These are phyloP conservation scores for Blastobotrys muscicola DNA, from an alignment of 805 yeast genomes.

Conservation along the genomic window DNA sequence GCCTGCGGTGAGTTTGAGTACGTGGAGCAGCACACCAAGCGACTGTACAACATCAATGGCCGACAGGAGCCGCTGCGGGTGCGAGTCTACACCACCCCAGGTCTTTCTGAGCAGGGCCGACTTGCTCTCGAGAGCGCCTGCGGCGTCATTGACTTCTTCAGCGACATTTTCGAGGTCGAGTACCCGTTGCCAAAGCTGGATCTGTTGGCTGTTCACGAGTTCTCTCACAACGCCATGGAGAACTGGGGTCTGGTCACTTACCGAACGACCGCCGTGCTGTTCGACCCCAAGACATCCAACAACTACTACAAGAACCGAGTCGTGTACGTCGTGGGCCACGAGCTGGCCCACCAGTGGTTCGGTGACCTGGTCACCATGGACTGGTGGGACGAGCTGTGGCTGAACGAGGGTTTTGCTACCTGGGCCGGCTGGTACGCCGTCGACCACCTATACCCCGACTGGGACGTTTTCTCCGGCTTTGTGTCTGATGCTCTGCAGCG, in stretches of 20 bases:
- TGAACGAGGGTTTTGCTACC: slow-evolving; percentile 83
- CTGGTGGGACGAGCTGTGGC: slow-evolving; percentile 88
- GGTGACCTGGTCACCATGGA: slow-evolving; percentile 88
- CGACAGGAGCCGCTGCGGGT: slow-evolving; percentile 55
- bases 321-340: slow-evolving; percentile 81
- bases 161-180: slow-evolving; percentile 60
- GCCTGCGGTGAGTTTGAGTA: slow-evolving; percentile 72
- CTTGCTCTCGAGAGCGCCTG: slow-evolving; percentile 70
- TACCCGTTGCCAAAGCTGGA: slow-evolving; percentile 77
- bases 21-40: slow-evolving; percentile 43
- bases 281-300: slow-evolving; percentile 57
- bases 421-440: slow-evolving; percentile 88
- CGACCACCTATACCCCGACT: slow-evolving; percentile 66
- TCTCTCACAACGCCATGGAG: slow-evolving; percentile 86
- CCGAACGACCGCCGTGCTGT: slow-evolving; percentile 63
- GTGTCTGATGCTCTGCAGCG: slow-evolving; percentile 65
- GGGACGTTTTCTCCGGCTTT: slow-evolving; percentile 79
- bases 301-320: slow-evolving; percentile 60
- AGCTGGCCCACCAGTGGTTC: slow-evolving; percentile 88
- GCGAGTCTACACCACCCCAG: slow-evolving; percentile 73
- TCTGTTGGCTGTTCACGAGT: slow-evolving; percentile 75
- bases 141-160: slow-evolving; percentile 64
- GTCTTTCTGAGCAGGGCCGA: slow-evolving; percentile 59
- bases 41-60: slow-evolving; percentile 29
- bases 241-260: slow-evolving; percentile 67